A percentile compares a stretch with the other conserved stretches of the same genome.
Conservation (phyloP, 305 asterid species). For the Plantago lanceolata region DNA sequence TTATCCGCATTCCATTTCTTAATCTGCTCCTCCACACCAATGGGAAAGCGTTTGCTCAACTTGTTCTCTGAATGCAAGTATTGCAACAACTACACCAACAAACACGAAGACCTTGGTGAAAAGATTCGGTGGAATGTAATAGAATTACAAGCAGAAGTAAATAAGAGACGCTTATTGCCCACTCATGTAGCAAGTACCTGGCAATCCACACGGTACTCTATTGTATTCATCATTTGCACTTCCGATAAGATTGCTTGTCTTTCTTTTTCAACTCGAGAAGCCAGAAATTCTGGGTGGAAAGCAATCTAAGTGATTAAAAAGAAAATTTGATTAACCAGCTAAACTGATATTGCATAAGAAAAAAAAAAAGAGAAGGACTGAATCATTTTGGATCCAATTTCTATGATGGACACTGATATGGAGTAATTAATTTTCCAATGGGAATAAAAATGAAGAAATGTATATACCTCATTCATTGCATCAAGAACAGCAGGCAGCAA, state of each 20-base stretch:
- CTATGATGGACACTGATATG: neutral
- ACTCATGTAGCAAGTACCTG: slow-evolving; percentile 58
- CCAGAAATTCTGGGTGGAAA: slow-evolving; percentile 85
- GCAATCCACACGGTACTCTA: slow-evolving; percentile 99
- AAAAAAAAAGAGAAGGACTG: slow-evolving; percentile 12
- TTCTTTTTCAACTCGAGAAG: slow-evolving; percentile 97
- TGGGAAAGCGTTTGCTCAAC: slow-evolving; percentile 93
- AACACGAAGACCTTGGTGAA: slow-evolving; percentile 9
- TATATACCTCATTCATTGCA: slow-evolving; percentile 92
- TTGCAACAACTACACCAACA: slow-evolving; percentile 72
- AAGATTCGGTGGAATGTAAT: slow-evolving; percentile 13
- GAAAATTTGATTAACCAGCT: slow-evolving; percentile 12
- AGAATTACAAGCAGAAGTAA: slow-evolving; percentile 14
- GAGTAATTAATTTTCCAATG: neutral
- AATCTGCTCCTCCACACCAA: slow-evolving; percentile 96
- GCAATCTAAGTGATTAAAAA: slow-evolving; percentile 58
- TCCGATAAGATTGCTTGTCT: slow-evolving; percentile 93
- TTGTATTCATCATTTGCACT: slow-evolving; percentile 98
- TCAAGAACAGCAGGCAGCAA: slow-evolving; percentile 92
- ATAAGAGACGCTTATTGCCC: slow-evolving; percentile 18
- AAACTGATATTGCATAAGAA: slow-evolving; percentile 17
- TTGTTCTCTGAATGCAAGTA: slow-evolving; percentile 96
- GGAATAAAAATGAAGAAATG: slow-evolving; percentile 3
- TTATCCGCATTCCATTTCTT: slow-evolving; percentile 98
- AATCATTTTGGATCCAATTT: neutral